Percentiles rank a stretch among this genome's conserved stretches.
These are phyloP conservation scores for Ogataea minuta DNA, from an alignment of 805 yeast genomes.

Conservation along the genomic window DNA sequence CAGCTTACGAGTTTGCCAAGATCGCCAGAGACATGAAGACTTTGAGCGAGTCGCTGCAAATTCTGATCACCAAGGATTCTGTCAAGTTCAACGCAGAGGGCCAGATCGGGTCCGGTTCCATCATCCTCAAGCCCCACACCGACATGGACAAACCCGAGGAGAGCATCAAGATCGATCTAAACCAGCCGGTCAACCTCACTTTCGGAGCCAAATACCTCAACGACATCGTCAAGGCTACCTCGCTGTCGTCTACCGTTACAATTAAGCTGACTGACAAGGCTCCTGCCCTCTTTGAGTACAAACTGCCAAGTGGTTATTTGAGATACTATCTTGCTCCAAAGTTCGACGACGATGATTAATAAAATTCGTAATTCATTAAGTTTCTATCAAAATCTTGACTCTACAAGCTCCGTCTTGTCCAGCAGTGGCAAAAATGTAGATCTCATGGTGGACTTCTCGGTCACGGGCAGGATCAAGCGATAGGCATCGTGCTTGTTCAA, in stretches of 20 bases:
- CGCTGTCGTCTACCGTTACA: slow-evolving; percentile 73
- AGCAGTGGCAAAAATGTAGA: slow-evolving; percentile 48
- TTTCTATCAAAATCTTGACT: slow-evolving; percentile 25
- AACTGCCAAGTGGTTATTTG: slow-evolving; percentile 86
- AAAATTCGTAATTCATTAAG: not conserved
- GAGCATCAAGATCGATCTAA: slow-evolving; percentile 71
- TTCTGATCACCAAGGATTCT: slow-evolving; percentile 86
- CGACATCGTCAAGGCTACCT: slow-evolving; percentile 89
- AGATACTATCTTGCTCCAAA: slow-evolving; percentile 97
- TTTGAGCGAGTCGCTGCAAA: slow-evolving; percentile 82
- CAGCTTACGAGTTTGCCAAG: slow-evolving; percentile 84
- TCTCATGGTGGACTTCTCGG: slow-evolving; percentile 54
- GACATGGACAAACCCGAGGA: slow-evolving; percentile 80
- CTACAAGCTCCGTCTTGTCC: slow-evolving; percentile 20
- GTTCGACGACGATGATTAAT: slow-evolving; percentile 86
- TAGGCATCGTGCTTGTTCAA: slow-evolving; percentile 92
- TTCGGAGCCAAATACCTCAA: slow-evolving; percentile 89
- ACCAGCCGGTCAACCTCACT: slow-evolving; percentile 82
- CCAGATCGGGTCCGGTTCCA: slow-evolving; percentile 84
- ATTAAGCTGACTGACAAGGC: slow-evolving; percentile 85
- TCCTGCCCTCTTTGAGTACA: slow-evolving; percentile 92
- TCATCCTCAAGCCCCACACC: slow-evolving; percentile 78
- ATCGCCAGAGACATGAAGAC: slow-evolving; percentile 84
- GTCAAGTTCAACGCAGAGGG: slow-evolving; percentile 90
- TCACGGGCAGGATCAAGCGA: slow-evolving; percentile 78